Evolutionary conservation across 2,329 filamentous ascomycete species (phyloP).

Genomic region (Pestalotiopsis sp.): DNA sequence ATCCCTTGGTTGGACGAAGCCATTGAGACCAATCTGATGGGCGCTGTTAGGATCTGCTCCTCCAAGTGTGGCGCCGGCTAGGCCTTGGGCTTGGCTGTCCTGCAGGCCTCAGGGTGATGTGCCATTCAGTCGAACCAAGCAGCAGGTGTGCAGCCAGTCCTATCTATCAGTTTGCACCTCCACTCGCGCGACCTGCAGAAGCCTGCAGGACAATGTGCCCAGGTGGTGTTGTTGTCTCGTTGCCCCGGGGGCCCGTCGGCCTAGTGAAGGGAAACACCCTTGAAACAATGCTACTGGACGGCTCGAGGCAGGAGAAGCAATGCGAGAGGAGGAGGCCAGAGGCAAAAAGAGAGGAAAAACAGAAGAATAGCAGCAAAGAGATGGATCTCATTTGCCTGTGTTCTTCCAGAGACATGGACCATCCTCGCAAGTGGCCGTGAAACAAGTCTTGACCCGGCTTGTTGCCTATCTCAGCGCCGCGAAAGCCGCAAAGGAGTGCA

Average conservation of each 20-base stretch:
- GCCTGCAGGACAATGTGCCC: background rate
- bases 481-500: conserved; percentile 8
- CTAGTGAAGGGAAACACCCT: conserved; percentile 8
- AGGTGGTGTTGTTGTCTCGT: background rate
- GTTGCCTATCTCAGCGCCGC: conserved; percentile 10
- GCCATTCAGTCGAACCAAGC: background rate
- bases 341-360: background rate
- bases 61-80: conserved; percentile 23
- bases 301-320: background rate
- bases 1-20: conserved; percentile 21
- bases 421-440: conserved; percentile 10
- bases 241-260: background rate
- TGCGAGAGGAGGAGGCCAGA: background rate
- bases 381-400: conserved; percentile 5
- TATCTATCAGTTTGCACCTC: conserved; percentile 15
- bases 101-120: conserved; percentile 16
- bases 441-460: conserved; percentile 3
- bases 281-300: conserved; percentile 3
- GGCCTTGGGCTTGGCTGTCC: conserved; percentile 13
- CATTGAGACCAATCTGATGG: conserved; percentile 15
- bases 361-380: background rate
- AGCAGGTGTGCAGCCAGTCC: background rate
- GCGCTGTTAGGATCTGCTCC: conserved; percentile 21
- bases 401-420: conserved; percentile 3
- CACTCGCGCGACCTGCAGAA: background rate